Evolutionary conservation across 1,284 basidiomycete species (phyloP).

Genomic region (Moniliella sp.): DNA sequence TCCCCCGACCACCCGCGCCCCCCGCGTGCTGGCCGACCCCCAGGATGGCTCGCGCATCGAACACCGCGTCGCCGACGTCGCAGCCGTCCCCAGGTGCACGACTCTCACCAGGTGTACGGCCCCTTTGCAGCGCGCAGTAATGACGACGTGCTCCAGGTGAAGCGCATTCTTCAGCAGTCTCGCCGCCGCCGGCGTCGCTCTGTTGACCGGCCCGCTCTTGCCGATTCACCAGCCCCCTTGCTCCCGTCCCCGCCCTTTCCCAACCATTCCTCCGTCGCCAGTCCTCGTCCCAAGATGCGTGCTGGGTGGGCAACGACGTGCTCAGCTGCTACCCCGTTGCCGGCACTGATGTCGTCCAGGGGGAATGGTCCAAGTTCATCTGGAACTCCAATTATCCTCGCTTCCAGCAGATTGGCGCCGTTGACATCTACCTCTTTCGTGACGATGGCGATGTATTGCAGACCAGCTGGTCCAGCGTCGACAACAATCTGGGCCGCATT

Average conservation of each 20-base stretch:
- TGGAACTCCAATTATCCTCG: conserved; percentile 22
- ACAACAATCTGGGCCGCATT: conserved; percentile 13
- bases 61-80: neutral
- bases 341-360: conserved; percentile 10
- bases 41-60: neutral
- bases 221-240: neutral
- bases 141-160: neutral
- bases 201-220: neutral
- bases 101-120: no score
- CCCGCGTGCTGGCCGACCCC: neutral
- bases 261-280: conserved; percentile 5
- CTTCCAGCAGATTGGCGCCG: conserved; percentile 11
- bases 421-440: conserved; percentile 26
- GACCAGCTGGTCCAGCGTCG: conserved; percentile 13
- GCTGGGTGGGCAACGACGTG: conserved; percentile 18
- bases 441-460: conserved; percentile 13
- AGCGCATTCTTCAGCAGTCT: neutral
- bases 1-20: neutral
- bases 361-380: conserved; percentile 16
- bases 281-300: conserved; percentile 9
- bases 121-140: neutral
- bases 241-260: neutral
- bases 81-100: no score
- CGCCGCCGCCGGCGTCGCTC: neutral
- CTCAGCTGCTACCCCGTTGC: conserved; percentile 21